A percentile compares a stretch with the other conserved stretches of the same genome.
These are phyloP conservation scores for Fusarium veterinarium DNA, from an alignment of 2,329 filamentous ascomycete species.

Conservation along the genomic window DNA sequence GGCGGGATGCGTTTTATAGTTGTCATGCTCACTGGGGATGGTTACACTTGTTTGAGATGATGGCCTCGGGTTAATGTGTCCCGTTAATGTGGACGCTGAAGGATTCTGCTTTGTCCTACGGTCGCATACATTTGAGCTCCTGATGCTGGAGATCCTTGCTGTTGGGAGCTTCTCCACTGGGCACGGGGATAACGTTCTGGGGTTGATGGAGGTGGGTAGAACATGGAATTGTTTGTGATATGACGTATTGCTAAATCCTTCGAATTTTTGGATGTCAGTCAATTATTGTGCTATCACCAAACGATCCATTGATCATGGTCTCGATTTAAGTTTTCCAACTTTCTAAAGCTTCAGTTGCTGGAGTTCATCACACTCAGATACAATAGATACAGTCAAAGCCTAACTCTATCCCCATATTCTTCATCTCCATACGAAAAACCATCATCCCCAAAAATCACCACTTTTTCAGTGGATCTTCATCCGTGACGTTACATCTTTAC, in stretches of 20 bases:
- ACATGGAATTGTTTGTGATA: not conserved
- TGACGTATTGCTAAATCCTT: constrained; percentile 3
- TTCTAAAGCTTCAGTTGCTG: not conserved
- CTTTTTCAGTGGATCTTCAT: not conserved
- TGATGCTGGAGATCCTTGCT: constrained; percentile 29
- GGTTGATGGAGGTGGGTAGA: constrained; percentile 10
- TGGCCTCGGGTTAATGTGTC: not conserved
- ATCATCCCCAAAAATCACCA: constrained; percentile 3
- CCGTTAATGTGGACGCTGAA: constrained; percentile 14
- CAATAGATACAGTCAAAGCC: not conserved
- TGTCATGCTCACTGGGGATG: not conserved
- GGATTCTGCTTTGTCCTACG: not conserved
- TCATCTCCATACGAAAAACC: not conserved
- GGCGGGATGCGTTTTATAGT: constrained; percentile 20
- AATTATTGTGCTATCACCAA: not conserved
- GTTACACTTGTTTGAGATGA: not conserved
- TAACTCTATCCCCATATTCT: constrained; percentile 11
- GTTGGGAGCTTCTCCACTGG: constrained; percentile 1
- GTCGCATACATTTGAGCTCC: constrained; percentile 7
- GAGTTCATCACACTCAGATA: no score
- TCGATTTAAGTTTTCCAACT: fast-evolving
- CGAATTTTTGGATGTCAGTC: not conserved
- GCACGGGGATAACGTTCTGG: constrained; percentile 22
- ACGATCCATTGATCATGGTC: fast-evolving
- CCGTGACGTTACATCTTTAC: constrained; percentile 28